These are phyloP conservation scores for Juglanconis sp. DNA, from an alignment of 2,329 filamentous ascomycete genomes.

Conservation along the genomic window DNA sequence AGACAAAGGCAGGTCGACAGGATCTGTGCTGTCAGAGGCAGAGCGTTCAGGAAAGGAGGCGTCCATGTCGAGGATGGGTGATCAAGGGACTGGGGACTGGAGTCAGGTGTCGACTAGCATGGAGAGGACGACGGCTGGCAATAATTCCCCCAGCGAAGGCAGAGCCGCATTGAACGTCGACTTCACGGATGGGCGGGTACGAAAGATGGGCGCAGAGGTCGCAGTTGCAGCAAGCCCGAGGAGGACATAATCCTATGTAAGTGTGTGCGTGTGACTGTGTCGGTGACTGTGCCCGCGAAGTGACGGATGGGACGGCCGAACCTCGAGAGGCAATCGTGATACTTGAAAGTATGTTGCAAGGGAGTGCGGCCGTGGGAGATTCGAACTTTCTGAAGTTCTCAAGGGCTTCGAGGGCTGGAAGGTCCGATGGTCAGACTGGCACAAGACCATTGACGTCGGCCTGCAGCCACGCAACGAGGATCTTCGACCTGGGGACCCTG, in stretches of 20 bases:
- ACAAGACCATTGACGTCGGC: background rate
- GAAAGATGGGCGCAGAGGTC: background rate
- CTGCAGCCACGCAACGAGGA: background rate
- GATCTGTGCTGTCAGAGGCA: slow-evolving; percentile 13
- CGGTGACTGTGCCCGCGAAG: background rate
- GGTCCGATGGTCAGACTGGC: too few species aligned
- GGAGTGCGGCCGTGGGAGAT: too few species aligned
- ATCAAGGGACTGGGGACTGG: background rate
- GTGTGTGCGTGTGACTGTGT: background rate
- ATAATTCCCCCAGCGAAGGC: background rate
- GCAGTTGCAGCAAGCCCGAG: background rate
- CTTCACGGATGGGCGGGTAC: background rate
- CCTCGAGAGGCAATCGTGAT: too few species aligned
- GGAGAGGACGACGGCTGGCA: background rate
- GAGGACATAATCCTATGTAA: background rate
- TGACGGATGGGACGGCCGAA: background rate
- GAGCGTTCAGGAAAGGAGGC: slow-evolving; percentile 1
- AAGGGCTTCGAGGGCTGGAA: too few species aligned
- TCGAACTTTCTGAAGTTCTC: too few species aligned
- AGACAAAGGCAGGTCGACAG: slow-evolving; percentile 25
- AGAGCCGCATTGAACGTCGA: background rate
- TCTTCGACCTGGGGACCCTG: background rate
- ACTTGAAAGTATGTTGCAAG: too few species aligned
- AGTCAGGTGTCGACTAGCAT: background rate
- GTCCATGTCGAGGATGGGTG: slow-evolving; percentile 1